These are phyloP conservation scores for Metarhizium rileyi DNA, from an alignment of 2,329 filamentous ascomycete genomes.

Conservation along the genomic window DNA sequence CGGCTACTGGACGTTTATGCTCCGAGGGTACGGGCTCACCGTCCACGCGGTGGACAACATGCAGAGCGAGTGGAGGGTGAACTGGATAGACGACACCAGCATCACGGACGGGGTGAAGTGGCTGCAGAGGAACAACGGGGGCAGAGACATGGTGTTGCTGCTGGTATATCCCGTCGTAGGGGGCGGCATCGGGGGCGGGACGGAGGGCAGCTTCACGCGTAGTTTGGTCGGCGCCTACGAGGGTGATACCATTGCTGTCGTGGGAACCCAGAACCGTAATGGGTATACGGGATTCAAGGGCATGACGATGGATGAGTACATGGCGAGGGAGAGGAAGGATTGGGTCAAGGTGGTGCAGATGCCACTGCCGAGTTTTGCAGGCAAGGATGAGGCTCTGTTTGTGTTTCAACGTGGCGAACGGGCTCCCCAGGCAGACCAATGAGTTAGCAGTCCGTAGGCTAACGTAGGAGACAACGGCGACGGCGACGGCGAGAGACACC, in stretches of 20 bases:
- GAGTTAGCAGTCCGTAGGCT: neutral
- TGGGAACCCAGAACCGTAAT: slow-evolving; percentile 65
- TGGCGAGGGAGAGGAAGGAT: slow-evolving; percentile 43
- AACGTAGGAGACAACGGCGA: too few relatives aligned
- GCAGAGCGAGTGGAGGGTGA: slow-evolving; percentile 56
- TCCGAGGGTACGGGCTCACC: slow-evolving; percentile 46
- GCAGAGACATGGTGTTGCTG: slow-evolving; percentile 49
- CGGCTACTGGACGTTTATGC: slow-evolving; percentile 68
- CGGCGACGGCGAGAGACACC: too few relatives aligned
- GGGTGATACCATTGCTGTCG: slow-evolving; percentile 58
- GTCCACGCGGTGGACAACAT: slow-evolving; percentile 57
- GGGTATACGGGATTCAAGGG: slow-evolving; percentile 62
- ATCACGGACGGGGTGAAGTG: slow-evolving; percentile 50
- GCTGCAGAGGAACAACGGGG: slow-evolving; percentile 38
- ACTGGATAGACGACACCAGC: slow-evolving; percentile 60
- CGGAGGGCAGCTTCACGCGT: slow-evolving; percentile 53
- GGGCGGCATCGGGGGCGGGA: slow-evolving; percentile 50
- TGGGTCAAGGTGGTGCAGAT: slow-evolving; percentile 56
- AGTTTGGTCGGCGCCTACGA: slow-evolving; percentile 50
- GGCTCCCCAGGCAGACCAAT: slow-evolving; percentile 14
- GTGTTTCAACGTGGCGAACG: slow-evolving; percentile 47
- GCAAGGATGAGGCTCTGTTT: slow-evolving; percentile 67
- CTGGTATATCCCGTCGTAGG: slow-evolving; percentile 67
- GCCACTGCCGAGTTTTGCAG: slow-evolving; percentile 63
- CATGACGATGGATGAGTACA: slow-evolving; percentile 56